Conservation (phyloP, 106 monocot genomes). For the Ottelia alismoides region DNA sequence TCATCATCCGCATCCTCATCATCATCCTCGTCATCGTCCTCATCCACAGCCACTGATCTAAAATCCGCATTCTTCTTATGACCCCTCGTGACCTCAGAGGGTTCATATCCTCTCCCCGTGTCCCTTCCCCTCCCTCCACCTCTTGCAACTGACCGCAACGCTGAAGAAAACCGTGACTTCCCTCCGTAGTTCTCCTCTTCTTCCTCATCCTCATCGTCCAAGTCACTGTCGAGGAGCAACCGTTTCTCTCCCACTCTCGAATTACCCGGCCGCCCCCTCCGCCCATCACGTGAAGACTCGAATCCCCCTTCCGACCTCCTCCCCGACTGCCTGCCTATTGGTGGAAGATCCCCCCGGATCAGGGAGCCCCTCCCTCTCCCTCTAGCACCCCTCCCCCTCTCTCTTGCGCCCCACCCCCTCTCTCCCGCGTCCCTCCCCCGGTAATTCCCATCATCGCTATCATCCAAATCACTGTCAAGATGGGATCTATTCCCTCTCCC, state of each 20-base stretch:
- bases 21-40: no score
- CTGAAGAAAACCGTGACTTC: no score
- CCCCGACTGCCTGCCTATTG: slow-evolving; percentile 12
- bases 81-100: slow-evolving; percentile 16
- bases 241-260: slow-evolving; percentile 5
- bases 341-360: background rate
- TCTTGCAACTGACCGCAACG: no score
- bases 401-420: background rate
- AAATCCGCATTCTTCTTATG: no score
- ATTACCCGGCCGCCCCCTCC: background rate
- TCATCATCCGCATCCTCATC: no score
- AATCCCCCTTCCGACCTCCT: slow-evolving; percentile 1
- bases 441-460: background rate
- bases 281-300: background rate
- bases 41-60: slow-evolving; percentile 21
- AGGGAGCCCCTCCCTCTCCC: slow-evolving; percentile 7
- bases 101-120: slow-evolving; percentile 7
- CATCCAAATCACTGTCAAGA: no score
- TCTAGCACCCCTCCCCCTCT: background rate
- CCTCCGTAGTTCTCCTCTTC: slow-evolving; percentile 8
- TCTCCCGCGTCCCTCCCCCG: slow-evolving; percentile 6
- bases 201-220: slow-evolving; percentile 29
- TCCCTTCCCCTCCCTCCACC: slow-evolving; percentile 6
- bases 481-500: no score
- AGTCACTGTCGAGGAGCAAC: slow-evolving; percentile 12